A percentile compares a stretch with the other conserved stretches of the same genome.
phyloP scores from a whole-genome alignment of 169 alveolate genomes.

The Plasmodium vinckei region DNA sequence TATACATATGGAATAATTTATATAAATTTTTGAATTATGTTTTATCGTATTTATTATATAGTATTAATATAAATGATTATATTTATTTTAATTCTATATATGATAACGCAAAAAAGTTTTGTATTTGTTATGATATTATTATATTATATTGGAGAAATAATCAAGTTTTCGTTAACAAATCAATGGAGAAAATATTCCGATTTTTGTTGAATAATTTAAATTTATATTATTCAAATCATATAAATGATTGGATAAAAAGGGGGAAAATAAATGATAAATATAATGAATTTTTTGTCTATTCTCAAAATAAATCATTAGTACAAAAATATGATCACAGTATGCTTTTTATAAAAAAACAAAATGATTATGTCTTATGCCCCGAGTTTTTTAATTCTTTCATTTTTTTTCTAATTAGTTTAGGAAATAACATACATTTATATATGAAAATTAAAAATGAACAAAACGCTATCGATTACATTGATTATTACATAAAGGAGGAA shows the following conservation, averaged over 20 bases:
- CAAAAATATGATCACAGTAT: not conserved
- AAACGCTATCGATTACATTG: constrained; percentile 39
- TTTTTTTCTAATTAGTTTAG: constrained; percentile 53
- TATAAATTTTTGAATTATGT: constrained; percentile 40
- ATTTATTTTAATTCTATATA: constrained; percentile 31
- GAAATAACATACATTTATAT: constrained; percentile 60
- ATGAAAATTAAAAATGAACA: constrained; percentile 72
- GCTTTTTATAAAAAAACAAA: constrained; percentile 36
- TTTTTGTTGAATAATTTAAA: constrained; percentile 53
- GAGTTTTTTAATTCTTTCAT: constrained; percentile 73
- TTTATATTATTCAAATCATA: constrained; percentile 68
- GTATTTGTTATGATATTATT: constrained; percentile 66
- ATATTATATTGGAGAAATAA: constrained; percentile 66
- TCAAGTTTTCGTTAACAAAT: constrained; percentile 42
- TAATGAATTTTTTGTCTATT: constrained; percentile 73
- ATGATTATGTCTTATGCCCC: constrained; percentile 64
- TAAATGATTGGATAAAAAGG: constrained; percentile 70
- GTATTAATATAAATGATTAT: constrained; percentile 39
- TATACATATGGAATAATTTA: constrained; percentile 58
- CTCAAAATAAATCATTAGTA: constrained; percentile 11
- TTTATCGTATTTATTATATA: constrained; percentile 62
- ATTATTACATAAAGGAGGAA: constrained; percentile 45
- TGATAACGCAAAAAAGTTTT: constrained; percentile 74
- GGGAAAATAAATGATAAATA: constrained; percentile 55
- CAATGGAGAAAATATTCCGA: constrained; percentile 65